Percentiles rank a stretch among this genome's conserved stretches.
phyloP scores from a whole-genome alignment of 345 rosid species.

The Citrus inodora region DNA sequence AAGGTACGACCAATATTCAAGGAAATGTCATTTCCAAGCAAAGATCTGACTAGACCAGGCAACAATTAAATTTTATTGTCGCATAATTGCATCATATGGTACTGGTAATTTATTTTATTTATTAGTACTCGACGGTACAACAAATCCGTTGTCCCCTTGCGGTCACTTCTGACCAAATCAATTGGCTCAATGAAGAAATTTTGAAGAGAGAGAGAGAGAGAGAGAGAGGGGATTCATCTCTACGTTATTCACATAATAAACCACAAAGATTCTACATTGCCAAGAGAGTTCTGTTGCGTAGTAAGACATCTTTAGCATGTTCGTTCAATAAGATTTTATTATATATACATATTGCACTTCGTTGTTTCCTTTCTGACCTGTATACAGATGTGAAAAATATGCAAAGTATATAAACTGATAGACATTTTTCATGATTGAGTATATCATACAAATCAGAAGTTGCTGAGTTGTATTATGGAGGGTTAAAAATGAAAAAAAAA shows the following conservation, averaged over 20 bases:
- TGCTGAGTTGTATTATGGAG: not conserved
- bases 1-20: not conserved
- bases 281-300: too few species aligned
- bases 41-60: not conserved
- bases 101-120: not conserved
- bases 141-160: not conserved
- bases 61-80: not conserved
- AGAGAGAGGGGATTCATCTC: not conserved
- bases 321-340: too few species aligned
- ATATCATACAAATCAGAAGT: too few species aligned
- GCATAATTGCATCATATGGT: not conserved
- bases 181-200: not conserved
- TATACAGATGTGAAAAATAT: too few species aligned
- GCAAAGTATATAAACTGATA: too few species aligned
- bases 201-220: too few species aligned
- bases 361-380: too few species aligned
- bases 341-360: too few species aligned
- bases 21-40: slow-evolving; percentile 12
- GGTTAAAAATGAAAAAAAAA: not conserved
- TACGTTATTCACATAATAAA: not conserved
- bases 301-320: too few species aligned
- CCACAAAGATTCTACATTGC: too few species aligned
- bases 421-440: too few species aligned
- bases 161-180: not conserved
- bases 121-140: not conserved